These are phyloP conservation scores for Melampsora americana DNA, from an alignment of 1,284 basidiomycete species.

Conservation along the genomic window DNA sequence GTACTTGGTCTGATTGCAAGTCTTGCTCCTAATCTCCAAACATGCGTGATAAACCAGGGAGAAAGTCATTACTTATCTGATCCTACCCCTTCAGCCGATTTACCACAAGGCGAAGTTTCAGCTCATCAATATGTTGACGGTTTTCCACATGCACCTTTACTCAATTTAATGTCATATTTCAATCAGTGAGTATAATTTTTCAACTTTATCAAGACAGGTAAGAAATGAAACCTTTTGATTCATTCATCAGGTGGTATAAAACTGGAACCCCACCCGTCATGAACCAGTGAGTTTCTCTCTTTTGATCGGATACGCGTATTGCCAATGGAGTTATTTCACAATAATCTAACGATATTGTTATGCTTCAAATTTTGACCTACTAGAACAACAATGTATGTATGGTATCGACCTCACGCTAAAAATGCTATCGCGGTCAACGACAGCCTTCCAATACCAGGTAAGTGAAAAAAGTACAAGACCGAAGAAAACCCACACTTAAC, in stretches of 20 bases:
- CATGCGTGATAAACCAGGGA: constrained; percentile 24
- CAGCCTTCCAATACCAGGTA: constrained; percentile 24
- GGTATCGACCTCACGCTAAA: constrained; percentile 37
- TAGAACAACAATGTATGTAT: constrained; percentile 40
- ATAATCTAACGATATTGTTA: neutral
- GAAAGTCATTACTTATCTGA: constrained; percentile 41
- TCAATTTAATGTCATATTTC: constrained; percentile 39
- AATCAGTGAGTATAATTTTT: constrained; percentile 21
- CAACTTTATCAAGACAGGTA: neutral
- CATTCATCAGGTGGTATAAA: constrained; percentile 32
- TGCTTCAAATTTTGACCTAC: neutral
- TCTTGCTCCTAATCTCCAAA: neutral
- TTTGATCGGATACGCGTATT: neutral
- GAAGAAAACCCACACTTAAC: neutral
- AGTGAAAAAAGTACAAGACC: neutral
- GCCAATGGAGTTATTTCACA: neutral
- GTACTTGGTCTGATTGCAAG: neutral
- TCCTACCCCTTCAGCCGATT: constrained; percentile 32
- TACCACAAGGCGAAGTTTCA: constrained; percentile 28
- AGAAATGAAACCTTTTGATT: neutral
- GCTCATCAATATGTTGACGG: constrained; percentile 42
- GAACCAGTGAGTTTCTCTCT: constrained; percentile 16
- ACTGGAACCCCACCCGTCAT: constrained; percentile 25
- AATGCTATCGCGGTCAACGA: constrained; percentile 20
- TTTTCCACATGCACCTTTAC: constrained; percentile 28